Base-by-base conservation (phyloP, 345 rosid genomes). In the Hypericum androsaemum region DNA sequence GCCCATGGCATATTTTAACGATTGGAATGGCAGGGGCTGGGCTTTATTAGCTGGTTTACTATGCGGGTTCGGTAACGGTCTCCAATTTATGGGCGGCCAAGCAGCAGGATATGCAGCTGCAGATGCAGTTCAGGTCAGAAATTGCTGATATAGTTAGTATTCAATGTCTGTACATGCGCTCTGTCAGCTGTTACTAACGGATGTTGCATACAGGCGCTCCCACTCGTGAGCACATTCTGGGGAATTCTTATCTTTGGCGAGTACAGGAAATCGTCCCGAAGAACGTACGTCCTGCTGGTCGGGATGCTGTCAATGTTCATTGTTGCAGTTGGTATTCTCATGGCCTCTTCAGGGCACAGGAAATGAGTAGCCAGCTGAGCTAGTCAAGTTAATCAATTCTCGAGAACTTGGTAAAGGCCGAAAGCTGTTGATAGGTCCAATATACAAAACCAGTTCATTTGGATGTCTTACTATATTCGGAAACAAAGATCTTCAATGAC, bases 101-200 rank as follows among this genome's bases (percentile, higher is more conserved):
- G 89, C 97, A 2, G 89, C 89, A 41, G 95, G 94, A 15, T 89
- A 89, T 56, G 97, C 89, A 40, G 95, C 94, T 6, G 94, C 97
- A 37, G 88, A 77, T 56, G 82, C 88, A 13, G 89, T 89, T 62
- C 95, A 81, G 88, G 89, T 71, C 56, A 28, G 71, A 22, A 22
- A 22, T 22, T 22, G 32, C 32, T 22, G 32, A 22, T 22, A 22
- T 22, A n/a, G n/a, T n/a, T n/a, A n/a, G n/a, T 22, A 22, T 22
- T 22, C 32, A 22, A 22, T 22, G 32, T 22, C 32, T 22, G 32
- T 22, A 22, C 4, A 22, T 22, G 4, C 32, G 32, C 40, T 7
- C 32, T 42, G 7, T 38, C 16, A 8, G 7, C 37, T 42, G 3
- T 28, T 39, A 17, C 35, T 52, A 52, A 16, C 10, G 52, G 54